These are phyloP conservation scores for Fusarium oligoseptatum DNA, from an alignment of 2,329 filamentous ascomycete genomes.

Conservation along the genomic window DNA sequence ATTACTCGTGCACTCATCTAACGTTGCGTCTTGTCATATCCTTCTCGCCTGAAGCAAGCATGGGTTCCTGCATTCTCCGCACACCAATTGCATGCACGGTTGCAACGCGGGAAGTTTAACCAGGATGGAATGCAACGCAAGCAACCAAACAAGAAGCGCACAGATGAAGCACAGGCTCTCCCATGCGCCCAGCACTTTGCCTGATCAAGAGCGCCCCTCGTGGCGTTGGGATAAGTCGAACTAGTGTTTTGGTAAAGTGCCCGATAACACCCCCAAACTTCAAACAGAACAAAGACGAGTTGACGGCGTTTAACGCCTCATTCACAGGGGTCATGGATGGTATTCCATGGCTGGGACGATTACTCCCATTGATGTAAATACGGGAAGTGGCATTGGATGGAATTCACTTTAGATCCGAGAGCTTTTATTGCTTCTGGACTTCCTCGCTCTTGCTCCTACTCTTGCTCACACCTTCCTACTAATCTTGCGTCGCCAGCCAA, in stretches of 20 bases:
- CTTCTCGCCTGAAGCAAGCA: neutral
- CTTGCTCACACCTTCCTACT: neutral
- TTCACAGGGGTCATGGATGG: neutral
- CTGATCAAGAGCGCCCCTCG: neutral
- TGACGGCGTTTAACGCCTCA: constrained; percentile 1
- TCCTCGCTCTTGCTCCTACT: neutral
- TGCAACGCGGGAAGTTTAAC: neutral
- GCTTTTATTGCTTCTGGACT: neutral
- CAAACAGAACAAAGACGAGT: constrained; percentile 7
- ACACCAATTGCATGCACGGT: neutral
- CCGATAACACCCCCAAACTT: neutral
- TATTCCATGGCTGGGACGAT: neutral
- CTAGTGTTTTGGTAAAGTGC: neutral
- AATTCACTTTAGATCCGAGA: neutral
- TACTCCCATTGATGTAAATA: neutral
- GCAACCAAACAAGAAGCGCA: neutral
- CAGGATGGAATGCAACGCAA: neutral
- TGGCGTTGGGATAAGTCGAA: neutral
- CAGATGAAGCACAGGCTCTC: neutral
- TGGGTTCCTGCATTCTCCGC: neutral
- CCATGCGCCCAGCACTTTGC: neutral
- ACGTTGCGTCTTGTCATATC: neutral
- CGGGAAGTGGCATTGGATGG: neutral
- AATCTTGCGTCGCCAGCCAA: neutral
- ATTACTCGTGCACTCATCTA: neutral